Evolutionary conservation across 2,329 filamentous ascomycete species (phyloP).

Genomic region (Microcyclosporella mali): DNA sequence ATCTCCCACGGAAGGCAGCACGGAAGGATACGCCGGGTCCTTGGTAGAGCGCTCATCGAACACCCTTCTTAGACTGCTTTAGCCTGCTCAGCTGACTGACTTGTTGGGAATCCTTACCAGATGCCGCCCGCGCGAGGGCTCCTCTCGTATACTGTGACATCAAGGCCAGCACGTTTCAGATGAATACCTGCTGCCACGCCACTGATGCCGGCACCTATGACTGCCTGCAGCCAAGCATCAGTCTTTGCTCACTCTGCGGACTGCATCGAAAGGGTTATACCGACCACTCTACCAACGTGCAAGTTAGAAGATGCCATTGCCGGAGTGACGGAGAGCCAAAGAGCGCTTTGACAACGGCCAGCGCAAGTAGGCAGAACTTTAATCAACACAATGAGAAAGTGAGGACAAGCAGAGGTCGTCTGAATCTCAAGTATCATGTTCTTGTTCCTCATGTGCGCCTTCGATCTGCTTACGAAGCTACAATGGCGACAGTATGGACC

Average conservation of each 20-base stretch:
- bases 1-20: conserved; percentile 33
- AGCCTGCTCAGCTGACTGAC: background rate
- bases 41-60: conserved; percentile 46
- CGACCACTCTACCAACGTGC: background rate
- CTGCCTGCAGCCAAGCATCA: conserved; percentile 25
- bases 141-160: conserved; percentile 52
- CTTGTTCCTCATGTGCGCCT: too few relatives aligned
- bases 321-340: too few relatives aligned
- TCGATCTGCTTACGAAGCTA: background rate
- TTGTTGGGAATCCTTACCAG: conserved; percentile 39
- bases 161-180: conserved; percentile 40
- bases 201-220: conserved; percentile 50
- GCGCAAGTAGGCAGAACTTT: too few relatives aligned
- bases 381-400: too few relatives aligned
- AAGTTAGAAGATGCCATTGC: background rate
- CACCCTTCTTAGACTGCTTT: conserved; percentile 33
- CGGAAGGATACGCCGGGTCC: conserved; percentile 44
- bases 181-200: conserved; percentile 45
- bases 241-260: too few relatives aligned
- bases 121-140: conserved; percentile 49
- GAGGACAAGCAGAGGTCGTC: too few relatives aligned
- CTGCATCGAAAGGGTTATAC: background rate
- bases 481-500: background rate
- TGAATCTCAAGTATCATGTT: too few relatives aligned
- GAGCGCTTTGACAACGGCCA: too few relatives aligned